Evolutionary conservation across 1,139 yeast species (phyloP), one percentile per base, ranked within the genome.

Genomic region (Arxiozyma heterogenica): DNA sequence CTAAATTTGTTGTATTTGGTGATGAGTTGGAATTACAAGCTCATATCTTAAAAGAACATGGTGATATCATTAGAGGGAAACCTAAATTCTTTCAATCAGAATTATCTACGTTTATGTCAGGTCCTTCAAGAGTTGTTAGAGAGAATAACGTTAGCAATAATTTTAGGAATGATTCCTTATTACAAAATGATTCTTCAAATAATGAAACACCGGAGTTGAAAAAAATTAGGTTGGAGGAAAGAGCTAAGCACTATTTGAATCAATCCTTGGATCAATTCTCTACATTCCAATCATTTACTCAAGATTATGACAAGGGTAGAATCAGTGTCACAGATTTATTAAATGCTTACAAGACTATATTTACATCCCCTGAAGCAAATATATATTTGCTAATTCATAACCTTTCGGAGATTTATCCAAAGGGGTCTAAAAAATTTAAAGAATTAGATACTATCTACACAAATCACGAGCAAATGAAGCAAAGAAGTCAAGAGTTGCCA

Each of bases 1-100:
- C 86, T 67, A 85, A 88, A 67, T 91, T 93, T 71, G 94, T 94
- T 41, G 98, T 93, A 1, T 93, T 93, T 66, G 79, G 84, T 38
- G 93, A 90, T 59, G 95, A 88, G 55, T 73, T 90, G 58, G 98
- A 90, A 63, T 74, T 93, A 52, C 84, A 88, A 51, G 94, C 95
- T 1, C 98, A 93, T 69, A 84, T 89, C 84, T 73, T 89, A 52
- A 81, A 82, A 59, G 93, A 86, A 59, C 98, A 93, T 69, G 85
- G 91, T 4, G 80, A 81, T 3, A 61, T 75, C 60, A 61, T 68
- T 52, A 77, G 81, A n/a, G 77, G 78, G 1, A 76, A 75, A 51
- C 74, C 73, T 44, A 73, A 59, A 52, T 59, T 79, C 41, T 85
- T 80, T 64, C 86, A 83, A 52, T 82, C 89, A 0, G 89, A 83